Conservation (phyloP, 768 basidiomycete genomes). For the Amanita inopinata region DNA sequence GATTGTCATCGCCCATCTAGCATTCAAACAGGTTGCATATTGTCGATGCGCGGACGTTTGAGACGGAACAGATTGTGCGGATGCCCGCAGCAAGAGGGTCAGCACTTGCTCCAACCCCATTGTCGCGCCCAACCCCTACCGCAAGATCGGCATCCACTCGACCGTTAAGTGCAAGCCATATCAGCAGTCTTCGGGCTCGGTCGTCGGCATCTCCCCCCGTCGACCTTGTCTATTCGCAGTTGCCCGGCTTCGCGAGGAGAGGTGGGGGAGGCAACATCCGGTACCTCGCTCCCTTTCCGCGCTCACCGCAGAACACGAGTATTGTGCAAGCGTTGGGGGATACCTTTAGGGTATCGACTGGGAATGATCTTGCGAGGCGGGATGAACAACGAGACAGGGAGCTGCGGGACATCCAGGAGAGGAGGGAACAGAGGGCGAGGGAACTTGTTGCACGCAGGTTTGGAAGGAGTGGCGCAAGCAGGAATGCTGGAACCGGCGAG, state of each 20-base stretch:
- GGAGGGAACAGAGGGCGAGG: slow-evolving; percentile 3
- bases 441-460: not conserved
- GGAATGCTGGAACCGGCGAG: not conserved
- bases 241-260: slow-evolving; percentile 8
- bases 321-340: slow-evolving; percentile 47
- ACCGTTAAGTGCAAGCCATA: slow-evolving; percentile 7
- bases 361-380: not conserved
- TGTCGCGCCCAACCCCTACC: slow-evolving; percentile 1
- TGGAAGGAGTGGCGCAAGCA: not conserved
- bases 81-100: slow-evolving; percentile 32
- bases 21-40: slow-evolving; percentile 78
- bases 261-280: not conserved
- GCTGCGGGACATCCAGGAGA: slow-evolving; percentile 5
- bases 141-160: slow-evolving; percentile 5
- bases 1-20: slow-evolving; percentile 24
- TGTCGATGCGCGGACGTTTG: slow-evolving; percentile 81
- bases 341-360: slow-evolving; percentile 17
- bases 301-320: slow-evolving; percentile 16
- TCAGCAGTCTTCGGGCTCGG: slow-evolving; percentile 5
- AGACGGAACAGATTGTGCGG: slow-evolving; percentile 59
- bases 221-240: slow-evolving; percentile 9
- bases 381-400: slow-evolving; percentile 2
- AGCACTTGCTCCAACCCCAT: slow-evolving; percentile 8
- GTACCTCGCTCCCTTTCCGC: slow-evolving; percentile 8
- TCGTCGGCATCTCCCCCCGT: slow-evolving; percentile 2